These are phyloP conservation scores for Ceriops zippeliana DNA, from an alignment of 345 rosid genomes.

Conservation along the genomic window DNA sequence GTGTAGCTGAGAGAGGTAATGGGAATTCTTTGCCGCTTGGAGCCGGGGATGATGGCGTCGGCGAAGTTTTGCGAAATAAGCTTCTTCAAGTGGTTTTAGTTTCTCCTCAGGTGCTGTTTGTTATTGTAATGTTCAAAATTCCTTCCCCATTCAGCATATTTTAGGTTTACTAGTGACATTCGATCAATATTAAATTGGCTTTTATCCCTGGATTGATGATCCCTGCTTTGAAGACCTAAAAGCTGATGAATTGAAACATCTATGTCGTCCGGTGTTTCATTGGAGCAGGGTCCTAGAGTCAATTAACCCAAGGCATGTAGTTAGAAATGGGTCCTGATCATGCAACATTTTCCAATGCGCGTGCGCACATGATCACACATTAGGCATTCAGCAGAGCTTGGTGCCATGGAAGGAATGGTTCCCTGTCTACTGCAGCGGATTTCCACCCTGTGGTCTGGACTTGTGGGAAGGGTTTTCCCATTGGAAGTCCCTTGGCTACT, in stretches of 20 bases:
- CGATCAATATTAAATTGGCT: too few species aligned
- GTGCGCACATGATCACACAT: too few species aligned
- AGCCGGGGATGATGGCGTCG: constrained; percentile 36
- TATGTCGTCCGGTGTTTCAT: background rate
- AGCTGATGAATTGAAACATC: background rate
- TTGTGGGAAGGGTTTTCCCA: too few species aligned
- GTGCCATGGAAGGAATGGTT: too few species aligned
- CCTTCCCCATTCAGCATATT: background rate
- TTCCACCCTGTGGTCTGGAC: too few species aligned
- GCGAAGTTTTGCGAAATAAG: constrained; percentile 39
- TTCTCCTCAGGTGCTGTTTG: constrained; percentile 70
- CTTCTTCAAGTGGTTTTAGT: constrained; percentile 86
- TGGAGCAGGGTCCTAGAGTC: background rate
- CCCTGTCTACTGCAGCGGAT: too few species aligned
- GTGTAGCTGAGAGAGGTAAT: constrained; percentile 42
- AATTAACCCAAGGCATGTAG: background rate
- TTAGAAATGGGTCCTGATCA: too few species aligned
- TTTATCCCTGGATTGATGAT: too few species aligned
- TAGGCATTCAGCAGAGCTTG: too few species aligned
- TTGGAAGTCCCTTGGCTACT: too few species aligned
- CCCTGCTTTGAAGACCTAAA: background rate
- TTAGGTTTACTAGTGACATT: background rate
- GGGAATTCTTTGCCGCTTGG: constrained; percentile 41
- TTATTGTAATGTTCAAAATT: background rate
- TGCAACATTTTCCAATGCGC: too few species aligned